Evolutionary conservation across 371 early-diverging fungal species (phyloP).

Genomic region (Coemansia sp.): DNA sequence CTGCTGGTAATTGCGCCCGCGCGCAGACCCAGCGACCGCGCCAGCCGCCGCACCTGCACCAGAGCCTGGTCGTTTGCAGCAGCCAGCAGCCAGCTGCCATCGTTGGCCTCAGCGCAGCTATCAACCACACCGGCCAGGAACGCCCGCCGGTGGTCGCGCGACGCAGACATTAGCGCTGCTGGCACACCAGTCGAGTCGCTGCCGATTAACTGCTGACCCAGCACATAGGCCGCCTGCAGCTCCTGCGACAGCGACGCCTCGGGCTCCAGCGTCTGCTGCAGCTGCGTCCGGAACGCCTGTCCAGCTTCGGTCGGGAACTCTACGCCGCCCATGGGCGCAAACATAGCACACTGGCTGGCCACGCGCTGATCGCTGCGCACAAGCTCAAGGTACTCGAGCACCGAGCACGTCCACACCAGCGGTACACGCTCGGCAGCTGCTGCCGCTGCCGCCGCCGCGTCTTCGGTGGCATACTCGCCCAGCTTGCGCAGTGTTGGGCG

Average conservation of each 20-base stretch:
- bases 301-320: constrained; percentile 33
- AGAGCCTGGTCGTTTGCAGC: constrained; percentile 3
- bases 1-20: constrained; percentile 14
- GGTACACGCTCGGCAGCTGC: constrained; percentile 16
- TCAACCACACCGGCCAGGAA: constrained; percentile 34
- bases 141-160: constrained; percentile 24
- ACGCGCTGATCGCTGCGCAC: constrained; percentile 13
- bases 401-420: constrained; percentile 41
- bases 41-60: constrained; percentile 24
- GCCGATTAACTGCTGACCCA: constrained; percentile 30
- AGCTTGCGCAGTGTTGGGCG: not conserved
- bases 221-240: constrained; percentile 14
- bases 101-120: not conserved
- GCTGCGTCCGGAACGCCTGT: constrained; percentile 13
- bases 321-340: constrained; percentile 28
- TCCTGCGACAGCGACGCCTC: constrained; percentile 9
- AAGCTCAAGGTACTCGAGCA: constrained; percentile 39
- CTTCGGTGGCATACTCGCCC: constrained; percentile 29
- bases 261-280: constrained; percentile 13
- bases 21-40: constrained; percentile 33
- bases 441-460: constrained; percentile 23
- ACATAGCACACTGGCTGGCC: constrained; percentile 31
- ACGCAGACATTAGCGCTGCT: constrained; percentile 26
- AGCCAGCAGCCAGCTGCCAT: constrained; percentile 19
- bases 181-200: constrained; percentile 9